These are phyloP conservation scores for Aegilops tauschii DNA, from an alignment of 176 grass and related monocot species.

Conservation along the genomic window DNA sequence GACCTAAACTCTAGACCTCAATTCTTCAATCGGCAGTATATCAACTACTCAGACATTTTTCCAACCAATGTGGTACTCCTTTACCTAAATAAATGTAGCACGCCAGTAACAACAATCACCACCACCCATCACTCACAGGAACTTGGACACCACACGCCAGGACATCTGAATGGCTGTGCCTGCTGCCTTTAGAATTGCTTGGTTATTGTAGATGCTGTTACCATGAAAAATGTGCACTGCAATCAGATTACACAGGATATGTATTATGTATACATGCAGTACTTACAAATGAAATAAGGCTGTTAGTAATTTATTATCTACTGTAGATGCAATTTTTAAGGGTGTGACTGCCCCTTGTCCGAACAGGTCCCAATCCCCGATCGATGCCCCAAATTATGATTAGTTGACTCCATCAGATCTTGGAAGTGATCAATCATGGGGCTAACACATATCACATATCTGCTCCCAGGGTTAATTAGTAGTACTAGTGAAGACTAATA, in stretches of 20 bases:
- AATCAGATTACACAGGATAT: neutral
- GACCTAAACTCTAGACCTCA: neutral
- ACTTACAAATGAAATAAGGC: neutral
- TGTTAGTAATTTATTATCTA: neutral
- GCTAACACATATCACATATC: neutral
- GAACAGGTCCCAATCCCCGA: too few species aligned
- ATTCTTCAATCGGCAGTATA: neutral
- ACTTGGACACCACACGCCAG: constrained; percentile 69
- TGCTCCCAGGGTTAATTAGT: neutral
- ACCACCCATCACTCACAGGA: constrained; percentile 48
- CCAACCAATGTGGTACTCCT: neutral
- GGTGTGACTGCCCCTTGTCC: neutral
- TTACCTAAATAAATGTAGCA: neutral
- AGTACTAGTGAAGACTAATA: neutral
- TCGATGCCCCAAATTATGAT: neutral
- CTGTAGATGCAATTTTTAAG: neutral
- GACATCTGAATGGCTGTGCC: constrained; percentile 57
- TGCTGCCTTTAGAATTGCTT: constrained; percentile 59
- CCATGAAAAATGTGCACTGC: neutral
- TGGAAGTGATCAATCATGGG: neutral
- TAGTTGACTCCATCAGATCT: neutral
- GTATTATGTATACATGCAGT: neutral
- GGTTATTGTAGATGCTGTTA: constrained; percentile 85
- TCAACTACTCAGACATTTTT: neutral
- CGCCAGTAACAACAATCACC: neutral